Base-by-base conservation (phyloP, 441 rosid species). In the Adansonia madagascariensis region DNA sequence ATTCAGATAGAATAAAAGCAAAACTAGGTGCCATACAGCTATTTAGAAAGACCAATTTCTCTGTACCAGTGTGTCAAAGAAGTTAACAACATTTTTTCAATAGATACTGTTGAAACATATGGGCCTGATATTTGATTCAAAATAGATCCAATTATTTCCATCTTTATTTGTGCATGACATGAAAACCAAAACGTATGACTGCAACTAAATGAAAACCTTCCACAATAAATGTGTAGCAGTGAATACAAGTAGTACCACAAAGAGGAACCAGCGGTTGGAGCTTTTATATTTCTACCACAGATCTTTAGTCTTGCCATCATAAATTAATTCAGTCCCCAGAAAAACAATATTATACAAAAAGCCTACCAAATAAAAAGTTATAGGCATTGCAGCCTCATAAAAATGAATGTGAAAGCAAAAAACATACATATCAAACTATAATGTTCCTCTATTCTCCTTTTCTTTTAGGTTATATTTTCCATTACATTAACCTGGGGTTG, bases 161-260 rank as follows among this genome's bases (percentile, higher is more conserved):
- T 31, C 46, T 15, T 63, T 35, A 31, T 70, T 66, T 44, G 56
- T 24, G 44, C 43, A 70, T 18, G 41, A 53, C 41, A 70, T 70
- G 22, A 27, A 27, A 49, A 49, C 22, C 10, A n/a, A 31, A 70
- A 24, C 6, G 0, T 15, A 17, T 11, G 2, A 47, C 10, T 35
- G 62, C 50, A 41, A 53, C 50, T 6, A 39, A 65, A 1, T n/a
- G 8, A n/a, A 55, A 71, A 31, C 8, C 62, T 17, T 71, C 24
- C 75, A 31, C 46, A 35, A 17, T 2, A 53, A 8, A 27, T 17
- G n/a, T n/a, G 17, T 31, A 71, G 75, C 75, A 71, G 74, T 8
- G 24, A 53, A 15, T 43, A 74, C 46, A 15, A 43, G 24, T 14
- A 47, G 39, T 61, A 46, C 57, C 43, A 20, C 20, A 43, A 22